Base-by-base conservation (phyloP, 1,139 yeast genomes). In the Taphrina pruni region DNA sequence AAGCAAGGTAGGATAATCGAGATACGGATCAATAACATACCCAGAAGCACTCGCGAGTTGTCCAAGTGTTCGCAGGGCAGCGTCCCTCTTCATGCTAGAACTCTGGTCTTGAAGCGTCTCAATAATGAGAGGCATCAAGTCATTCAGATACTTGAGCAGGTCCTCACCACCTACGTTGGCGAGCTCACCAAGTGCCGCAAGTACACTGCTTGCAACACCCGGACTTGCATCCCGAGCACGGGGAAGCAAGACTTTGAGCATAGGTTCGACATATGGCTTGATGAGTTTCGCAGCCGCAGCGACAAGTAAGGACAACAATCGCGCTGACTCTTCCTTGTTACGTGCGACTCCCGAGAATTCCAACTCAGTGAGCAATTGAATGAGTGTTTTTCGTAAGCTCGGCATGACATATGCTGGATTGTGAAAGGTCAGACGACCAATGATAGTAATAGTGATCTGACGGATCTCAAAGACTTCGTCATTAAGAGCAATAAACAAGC, bases 341-440 rank as follows among this genome's bases (percentile, higher is more conserved):
- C 96, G 81, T 36, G 93, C 83, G 68, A 66, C 67, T 9, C 88
- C 85, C 1, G 97, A 89, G 77, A 88, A 92, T 74, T 92, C 96
- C 65, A 95, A 80, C 73, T 91, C 89, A 0, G 97, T 90, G 65
- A 95, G 79, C 21, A 93, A 81, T 77, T 94, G 97, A 66, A 95
- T 87, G 72, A 95, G 80, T 0, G 95, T 87, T 76, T 91, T 93
- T 73, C 99, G 82, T 69, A 95, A 81, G 0, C 96, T 89, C 0
- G 99, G 99, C 38, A 93, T 94, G 72, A 94, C 91, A 77, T 91
- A 93, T 0, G 99, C 98, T 0, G 99, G 98, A 75, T 95, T 95
- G 50, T 91, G 88, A 4, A 86, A 81, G 0, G 97, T 88, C 26
- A 95, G 79, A 70, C 97, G 84, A 1, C 99, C 98, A 70, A 94